Conservation (phyloP, 2,329 filamentous ascomycete species). For the Paraphoma sp. region DNA sequence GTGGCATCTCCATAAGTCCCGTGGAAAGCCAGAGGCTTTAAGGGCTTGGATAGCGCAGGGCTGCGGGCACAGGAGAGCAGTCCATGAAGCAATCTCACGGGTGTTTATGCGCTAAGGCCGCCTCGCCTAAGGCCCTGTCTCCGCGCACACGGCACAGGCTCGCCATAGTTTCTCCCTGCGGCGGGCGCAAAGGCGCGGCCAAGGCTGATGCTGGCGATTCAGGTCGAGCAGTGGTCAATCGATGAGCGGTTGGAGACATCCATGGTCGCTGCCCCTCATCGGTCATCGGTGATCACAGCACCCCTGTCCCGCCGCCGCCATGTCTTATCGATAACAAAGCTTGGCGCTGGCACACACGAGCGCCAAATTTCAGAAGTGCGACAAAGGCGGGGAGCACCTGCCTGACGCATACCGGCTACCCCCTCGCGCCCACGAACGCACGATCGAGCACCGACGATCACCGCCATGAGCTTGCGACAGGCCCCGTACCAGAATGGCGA, state of each 20-base stretch:
- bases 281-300: background rate
- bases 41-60: background rate
- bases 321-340: slow-evolving; percentile 25
- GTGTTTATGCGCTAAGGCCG: slow-evolving; percentile 12
- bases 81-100: slow-evolving; percentile 8
- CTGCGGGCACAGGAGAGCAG: background rate
- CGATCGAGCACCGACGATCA: slow-evolving; percentile 13
- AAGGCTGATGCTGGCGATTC: slow-evolving; percentile 5
- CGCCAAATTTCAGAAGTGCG: slow-evolving; percentile 19
- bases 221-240: slow-evolving; percentile 3
- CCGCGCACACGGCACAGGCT: slow-evolving; percentile 10
- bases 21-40: slow-evolving; percentile 15
- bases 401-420: background rate
- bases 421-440: slow-evolving; percentile 4
- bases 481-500: slow-evolving; percentile 51
- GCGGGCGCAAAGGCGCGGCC: background rate
- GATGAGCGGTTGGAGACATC: background rate
- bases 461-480: slow-evolving; percentile 28
- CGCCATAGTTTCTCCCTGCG: slow-evolving; percentile 6
- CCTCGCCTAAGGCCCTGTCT: slow-evolving; percentile 7
- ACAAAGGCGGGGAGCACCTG: slow-evolving; percentile 17
- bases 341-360: slow-evolving; percentile 21
- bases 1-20: slow-evolving; percentile 15
- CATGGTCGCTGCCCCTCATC: background rate
- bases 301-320: background rate